Evolutionary conservation across 371 early-diverging fungal genomes (phyloP).

Genomic region (Lichtheimia ornata): DNA sequence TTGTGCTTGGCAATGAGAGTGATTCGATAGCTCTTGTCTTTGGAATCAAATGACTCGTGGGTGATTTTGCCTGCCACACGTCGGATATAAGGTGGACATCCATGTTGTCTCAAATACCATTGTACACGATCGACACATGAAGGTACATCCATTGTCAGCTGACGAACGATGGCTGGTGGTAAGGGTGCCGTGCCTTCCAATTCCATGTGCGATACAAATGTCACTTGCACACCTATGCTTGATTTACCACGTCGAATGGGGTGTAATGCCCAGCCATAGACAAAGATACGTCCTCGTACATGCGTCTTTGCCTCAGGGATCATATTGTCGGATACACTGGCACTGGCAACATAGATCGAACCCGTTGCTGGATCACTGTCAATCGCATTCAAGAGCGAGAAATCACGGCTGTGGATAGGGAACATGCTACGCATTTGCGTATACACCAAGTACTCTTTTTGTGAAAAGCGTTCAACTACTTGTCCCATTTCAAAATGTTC

Average conservation of each 20-base stretch:
- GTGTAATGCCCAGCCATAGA: slow-evolving; percentile 61
- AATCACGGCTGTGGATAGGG: slow-evolving; percentile 56
- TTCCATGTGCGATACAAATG: slow-evolving; percentile 61
- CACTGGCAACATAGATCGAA: slow-evolving; percentile 51
- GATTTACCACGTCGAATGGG: slow-evolving; percentile 35
- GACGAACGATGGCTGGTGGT: slow-evolving; percentile 51
- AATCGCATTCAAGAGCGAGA: slow-evolving; percentile 46
- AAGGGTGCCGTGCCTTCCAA: slow-evolving; percentile 48
- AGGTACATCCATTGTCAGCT: slow-evolving; percentile 47
- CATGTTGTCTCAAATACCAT: slow-evolving; percentile 42
- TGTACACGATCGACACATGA: slow-evolving; percentile 48
- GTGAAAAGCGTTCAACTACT: slow-evolving; percentile 54
- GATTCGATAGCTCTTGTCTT: slow-evolving; percentile 30
- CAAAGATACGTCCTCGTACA: slow-evolving; percentile 47
- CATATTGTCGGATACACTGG: slow-evolving; percentile 57
- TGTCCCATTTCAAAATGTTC: slow-evolving; percentile 55
- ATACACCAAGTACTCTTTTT: slow-evolving; percentile 55
- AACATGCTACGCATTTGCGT: slow-evolving; percentile 49
- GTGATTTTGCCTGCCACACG: slow-evolving; percentile 46
- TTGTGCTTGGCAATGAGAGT: slow-evolving; percentile 41
- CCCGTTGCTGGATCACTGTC: slow-evolving; percentile 58
- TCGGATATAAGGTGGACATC: slow-evolving; percentile 59
- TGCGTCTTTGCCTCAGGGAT: slow-evolving; percentile 50
- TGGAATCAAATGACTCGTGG: slow-evolving; percentile 30
- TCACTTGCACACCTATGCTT: slow-evolving; percentile 39